Conservation (phyloP, 768 basidiomycete genomes). For the Serendipita sp. region DNA sequence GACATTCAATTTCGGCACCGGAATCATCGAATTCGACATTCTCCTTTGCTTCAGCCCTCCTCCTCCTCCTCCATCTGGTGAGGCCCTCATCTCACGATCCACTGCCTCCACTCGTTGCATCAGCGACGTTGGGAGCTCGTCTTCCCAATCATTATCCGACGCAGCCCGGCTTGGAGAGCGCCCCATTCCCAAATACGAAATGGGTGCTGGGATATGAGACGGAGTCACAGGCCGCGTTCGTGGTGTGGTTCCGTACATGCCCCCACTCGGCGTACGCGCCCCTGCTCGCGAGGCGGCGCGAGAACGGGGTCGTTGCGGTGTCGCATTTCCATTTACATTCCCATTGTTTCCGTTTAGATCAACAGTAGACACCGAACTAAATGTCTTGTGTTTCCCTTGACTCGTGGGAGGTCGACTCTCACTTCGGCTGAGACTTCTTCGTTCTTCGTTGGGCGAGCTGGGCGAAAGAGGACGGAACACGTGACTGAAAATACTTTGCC, state of each 20-base stretch:
- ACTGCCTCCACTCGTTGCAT: conserved; percentile 51
- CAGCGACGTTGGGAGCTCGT: conserved; percentile 25
- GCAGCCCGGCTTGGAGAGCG: conserved; percentile 34
- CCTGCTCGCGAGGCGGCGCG: conserved; percentile 9
- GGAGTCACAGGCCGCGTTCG: conserved; percentile 67
- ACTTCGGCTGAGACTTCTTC: not conserved
- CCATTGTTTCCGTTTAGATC: not conserved
- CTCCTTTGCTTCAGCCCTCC: conserved; percentile 29
- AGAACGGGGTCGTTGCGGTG: conserved; percentile 5
- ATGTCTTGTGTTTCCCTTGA: not conserved
- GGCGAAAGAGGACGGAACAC: conserved; percentile 8
- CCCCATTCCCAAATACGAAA: conserved; percentile 28
- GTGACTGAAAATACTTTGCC: conserved; percentile 11
- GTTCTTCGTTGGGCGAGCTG: too few relatives aligned
- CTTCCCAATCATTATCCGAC: conserved; percentile 30
- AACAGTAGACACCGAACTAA: not conserved
- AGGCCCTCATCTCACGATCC: too few relatives aligned
- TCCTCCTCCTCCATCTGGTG: too few relatives aligned
- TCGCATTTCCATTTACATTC: not conserved
- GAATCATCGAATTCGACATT: conserved; percentile 17
- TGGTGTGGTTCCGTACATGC: conserved; percentile 28
- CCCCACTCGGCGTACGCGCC: conserved; percentile 8
- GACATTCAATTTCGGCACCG: conserved; percentile 26
- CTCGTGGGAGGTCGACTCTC: not conserved
- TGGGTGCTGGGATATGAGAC: conserved; percentile 58